phyloP scores from a whole-genome alignment of 306 rosid species.

The Pyrus pyrifolia region DNA sequence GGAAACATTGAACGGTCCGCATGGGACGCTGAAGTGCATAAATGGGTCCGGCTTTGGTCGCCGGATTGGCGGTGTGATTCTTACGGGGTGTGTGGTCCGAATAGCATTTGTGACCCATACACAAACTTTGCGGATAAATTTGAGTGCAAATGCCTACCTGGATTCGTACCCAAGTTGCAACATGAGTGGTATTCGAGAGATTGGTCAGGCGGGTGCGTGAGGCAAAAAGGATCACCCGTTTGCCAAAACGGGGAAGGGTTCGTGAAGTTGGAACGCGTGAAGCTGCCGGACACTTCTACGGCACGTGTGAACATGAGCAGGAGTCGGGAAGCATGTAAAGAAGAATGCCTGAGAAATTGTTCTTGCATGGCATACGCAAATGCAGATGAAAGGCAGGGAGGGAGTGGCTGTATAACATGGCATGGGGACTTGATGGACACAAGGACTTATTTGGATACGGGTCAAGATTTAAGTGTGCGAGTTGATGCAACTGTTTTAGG shows the following conservation, averaged over 20 bases:
- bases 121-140: too few species aligned
- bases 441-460: constrained; percentile 21
- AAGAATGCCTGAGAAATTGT: too few species aligned
- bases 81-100: constrained; percentile 39
- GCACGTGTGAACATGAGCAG: too few species aligned
- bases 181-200: background rate
- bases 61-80: constrained; percentile 33
- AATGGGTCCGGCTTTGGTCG: constrained; percentile 34
- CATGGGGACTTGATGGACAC: constrained; percentile 40
- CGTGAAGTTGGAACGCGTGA: too few species aligned
- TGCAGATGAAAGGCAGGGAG: background rate
- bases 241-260: too few species aligned
- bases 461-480: constrained; percentile 42
- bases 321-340: too few species aligned
- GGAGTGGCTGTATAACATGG: constrained; percentile 48
- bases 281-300: too few species aligned
- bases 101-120: constrained; percentile 40
- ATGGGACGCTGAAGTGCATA: constrained; percentile 28
- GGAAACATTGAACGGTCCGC: background rate
- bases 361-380: too few species aligned
- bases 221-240: too few species aligned
- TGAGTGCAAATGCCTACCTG: background rate
- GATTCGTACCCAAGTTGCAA: background rate
- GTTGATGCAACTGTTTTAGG: constrained; percentile 26
- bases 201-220: too few species aligned